A percentile compares a stretch with the other conserved stretches of the same genome.
Conservation (phyloP, 2,329 filamentous ascomycete species). For the Aspergillus transmontanensis region DNA sequence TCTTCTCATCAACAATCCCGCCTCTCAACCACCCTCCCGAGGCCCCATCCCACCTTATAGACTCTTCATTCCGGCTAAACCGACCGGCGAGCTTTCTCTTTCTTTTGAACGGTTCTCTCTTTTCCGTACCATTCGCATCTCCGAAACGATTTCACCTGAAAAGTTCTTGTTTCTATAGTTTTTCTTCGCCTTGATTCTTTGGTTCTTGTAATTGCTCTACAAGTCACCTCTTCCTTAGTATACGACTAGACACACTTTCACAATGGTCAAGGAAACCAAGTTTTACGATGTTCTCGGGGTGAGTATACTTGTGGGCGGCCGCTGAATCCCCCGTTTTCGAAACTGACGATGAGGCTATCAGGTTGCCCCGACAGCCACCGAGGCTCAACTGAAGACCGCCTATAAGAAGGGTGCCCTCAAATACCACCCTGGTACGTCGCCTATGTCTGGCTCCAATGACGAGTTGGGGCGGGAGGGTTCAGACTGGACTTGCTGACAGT, state of each 20-base stretch:
- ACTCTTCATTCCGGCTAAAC: slow-evolving; percentile 7
- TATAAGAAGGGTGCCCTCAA: slow-evolving; percentile 92
- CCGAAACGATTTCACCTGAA: slow-evolving; percentile 12
- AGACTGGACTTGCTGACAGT: slow-evolving; percentile 7
- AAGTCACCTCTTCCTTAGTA: slow-evolving; percentile 16
- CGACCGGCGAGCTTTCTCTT: slow-evolving; percentile 13
- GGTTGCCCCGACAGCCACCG: slow-evolving; percentile 77
- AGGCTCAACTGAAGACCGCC: slow-evolving; percentile 87
- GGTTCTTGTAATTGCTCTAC: slow-evolving; percentile 6
- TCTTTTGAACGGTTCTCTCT: slow-evolving; percentile 13
- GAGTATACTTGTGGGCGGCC: slow-evolving; percentile 24
- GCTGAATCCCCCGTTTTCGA: not conserved
- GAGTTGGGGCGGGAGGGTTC: not conserved
- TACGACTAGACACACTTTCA: slow-evolving; percentile 29
- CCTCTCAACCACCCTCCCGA: slow-evolving; percentile 15
- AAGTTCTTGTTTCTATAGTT: slow-evolving; percentile 23
- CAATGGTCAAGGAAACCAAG: slow-evolving; percentile 56
- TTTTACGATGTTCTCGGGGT: slow-evolving; percentile 53
- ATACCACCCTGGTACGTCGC: slow-evolving; percentile 80
- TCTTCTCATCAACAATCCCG: slow-evolving; percentile 14
- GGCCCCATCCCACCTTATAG: slow-evolving; percentile 13
- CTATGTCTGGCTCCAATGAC: not conserved
- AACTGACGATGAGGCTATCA: slow-evolving; percentile 44
- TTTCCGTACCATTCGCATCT: slow-evolving; percentile 10
- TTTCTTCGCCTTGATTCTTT: not conserved